Evolutionary conservation across 2,329 filamentous ascomycete species (phyloP).

Genomic region (Paracoccidioides brasiliensis): DNA sequence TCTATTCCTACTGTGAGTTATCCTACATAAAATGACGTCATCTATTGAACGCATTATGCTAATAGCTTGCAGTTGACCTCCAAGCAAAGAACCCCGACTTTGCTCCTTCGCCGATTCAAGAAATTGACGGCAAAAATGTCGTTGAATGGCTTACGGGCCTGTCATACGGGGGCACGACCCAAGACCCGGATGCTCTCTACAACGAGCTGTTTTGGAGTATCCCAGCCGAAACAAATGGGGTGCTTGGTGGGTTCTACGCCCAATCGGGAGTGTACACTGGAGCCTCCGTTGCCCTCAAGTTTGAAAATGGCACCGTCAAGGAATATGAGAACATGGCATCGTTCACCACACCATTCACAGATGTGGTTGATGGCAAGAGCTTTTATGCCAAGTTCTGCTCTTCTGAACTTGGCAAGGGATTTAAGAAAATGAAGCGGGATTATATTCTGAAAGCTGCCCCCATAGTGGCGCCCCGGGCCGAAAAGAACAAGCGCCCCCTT

Average conservation of each 20-base stretch:
- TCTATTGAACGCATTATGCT: background rate
- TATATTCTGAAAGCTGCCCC: conserved; percentile 4
- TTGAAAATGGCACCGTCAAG: conserved; percentile 20
- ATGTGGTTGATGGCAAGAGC: conserved; percentile 25
- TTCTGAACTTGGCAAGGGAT: conserved; percentile 5
- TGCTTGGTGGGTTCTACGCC: conserved; percentile 6
- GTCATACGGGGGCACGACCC: conserved; percentile 10
- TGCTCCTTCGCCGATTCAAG: conserved; percentile 17
- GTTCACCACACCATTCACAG: conserved; percentile 18
- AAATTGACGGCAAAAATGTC: conserved; percentile 20
- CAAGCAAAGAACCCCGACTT: conserved; percentile 7
- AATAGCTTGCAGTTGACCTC: conserved; percentile 10
- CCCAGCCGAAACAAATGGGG: conserved; percentile 5
- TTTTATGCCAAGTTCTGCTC: conserved; percentile 30
- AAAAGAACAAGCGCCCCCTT: conserved; percentile 5
- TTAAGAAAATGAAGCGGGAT: background rate
- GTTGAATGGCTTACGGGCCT: conserved; percentile 15
- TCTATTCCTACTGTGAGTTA: conserved; percentile 30
- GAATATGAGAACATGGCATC: conserved; percentile 17
- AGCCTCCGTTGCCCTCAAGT: conserved; percentile 17
- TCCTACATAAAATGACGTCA: background rate
- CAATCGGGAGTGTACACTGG: conserved; percentile 15
- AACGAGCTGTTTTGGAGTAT: conserved; percentile 19
- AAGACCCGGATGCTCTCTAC: conserved; percentile 23
- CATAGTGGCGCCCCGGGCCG: background rate